A percentile compares a stretch with the other conserved stretches of the same genome.
These are phyloP conservation scores for Cadophora sp. DNA, from an alignment of 2,329 filamentous ascomycete species.

Conservation along the genomic window DNA sequence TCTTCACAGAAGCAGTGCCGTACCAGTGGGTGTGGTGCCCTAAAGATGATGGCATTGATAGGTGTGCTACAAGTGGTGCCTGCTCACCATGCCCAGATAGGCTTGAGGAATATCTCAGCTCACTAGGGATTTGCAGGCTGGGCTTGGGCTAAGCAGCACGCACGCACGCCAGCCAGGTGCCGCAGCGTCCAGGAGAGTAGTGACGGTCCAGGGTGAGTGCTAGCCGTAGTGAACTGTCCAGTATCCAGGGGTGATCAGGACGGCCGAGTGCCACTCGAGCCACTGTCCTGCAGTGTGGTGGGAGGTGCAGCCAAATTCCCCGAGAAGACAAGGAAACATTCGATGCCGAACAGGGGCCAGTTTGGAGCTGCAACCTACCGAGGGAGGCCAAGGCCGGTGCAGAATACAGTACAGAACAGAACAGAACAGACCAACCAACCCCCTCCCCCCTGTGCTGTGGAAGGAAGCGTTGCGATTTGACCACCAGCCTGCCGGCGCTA, in stretches of 20 bases:
- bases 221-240: background rate
- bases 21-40: slow-evolving; percentile 13
- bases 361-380: slow-evolving; percentile 36
- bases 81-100: slow-evolving; percentile 5
- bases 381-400: slow-evolving; percentile 15
- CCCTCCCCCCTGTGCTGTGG: slow-evolving; percentile 20
- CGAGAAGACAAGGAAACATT: slow-evolving; percentile 36
- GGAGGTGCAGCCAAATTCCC: slow-evolving; percentile 31
- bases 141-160: background rate
- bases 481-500: slow-evolving; percentile 16
- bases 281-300: background rate
- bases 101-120: slow-evolving; percentile 7
- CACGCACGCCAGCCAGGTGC: slow-evolving; percentile 8
- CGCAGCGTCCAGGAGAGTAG: slow-evolving; percentile 16
- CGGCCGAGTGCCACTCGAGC: slow-evolving; percentile 3
- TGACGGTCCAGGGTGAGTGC: no score
- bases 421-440: no score
- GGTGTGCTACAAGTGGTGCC: slow-evolving; percentile 7
- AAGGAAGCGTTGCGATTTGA: slow-evolving; percentile 37
- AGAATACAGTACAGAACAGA: no score
- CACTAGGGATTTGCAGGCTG: background rate
- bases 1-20: background rate
- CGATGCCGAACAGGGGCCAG: slow-evolving; percentile 36
- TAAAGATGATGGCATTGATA: slow-evolving; percentile 14
- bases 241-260: slow-evolving; percentile 1